Evolutionary conservation across 495 filamentous ascomycete genomes (phyloP).

Genomic region (Xylaria grammica): DNA sequence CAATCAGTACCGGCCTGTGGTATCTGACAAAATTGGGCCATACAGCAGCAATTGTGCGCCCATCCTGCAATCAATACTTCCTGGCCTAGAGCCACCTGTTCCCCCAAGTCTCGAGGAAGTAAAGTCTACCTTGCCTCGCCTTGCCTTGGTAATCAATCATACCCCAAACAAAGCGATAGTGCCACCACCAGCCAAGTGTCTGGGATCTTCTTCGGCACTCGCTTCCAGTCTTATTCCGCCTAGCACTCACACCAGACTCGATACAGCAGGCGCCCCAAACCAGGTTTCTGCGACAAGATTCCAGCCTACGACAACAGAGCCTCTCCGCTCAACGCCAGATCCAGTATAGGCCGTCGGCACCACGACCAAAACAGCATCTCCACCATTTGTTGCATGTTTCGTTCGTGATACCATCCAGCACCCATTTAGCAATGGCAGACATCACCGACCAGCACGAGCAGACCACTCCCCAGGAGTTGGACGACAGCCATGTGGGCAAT

Average conservation of each 20-base stretch:
- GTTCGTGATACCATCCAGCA: conserved; percentile 55
- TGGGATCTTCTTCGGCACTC: conserved; percentile 41
- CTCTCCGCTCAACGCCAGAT: conserved; percentile 61
- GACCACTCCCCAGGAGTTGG: conserved; percentile 62
- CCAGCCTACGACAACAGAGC: conserved; percentile 45
- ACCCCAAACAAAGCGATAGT: conserved; percentile 26
- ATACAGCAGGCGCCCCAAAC: conserved; percentile 57
- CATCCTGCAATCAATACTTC: conserved; percentile 7
- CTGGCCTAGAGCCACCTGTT: background rate
- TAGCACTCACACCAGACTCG: conserved; percentile 53
- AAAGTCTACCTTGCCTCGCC: conserved; percentile 6
- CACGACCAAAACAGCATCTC: conserved; percentile 63
- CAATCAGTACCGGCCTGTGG: conserved; percentile 16
- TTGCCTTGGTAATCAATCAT: conserved; percentile 20
- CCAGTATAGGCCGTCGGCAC: conserved; percentile 64
- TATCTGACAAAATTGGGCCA: conserved; percentile 26
- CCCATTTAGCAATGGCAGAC: conserved; percentile 60
- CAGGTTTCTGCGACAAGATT: conserved; percentile 58
- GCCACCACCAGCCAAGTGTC: conserved; percentile 22
- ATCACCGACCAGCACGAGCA: conserved; percentile 67
- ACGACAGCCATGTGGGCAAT: conserved; percentile 70
- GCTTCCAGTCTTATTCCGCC: conserved; percentile 50
- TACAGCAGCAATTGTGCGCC: conserved; percentile 10
- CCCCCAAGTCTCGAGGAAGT: conserved; percentile 11
- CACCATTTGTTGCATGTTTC: conserved; percentile 55